Evolutionary conservation across 148 eudicot species (phyloP).

Genomic region (Rhododendron ovatum): DNA sequence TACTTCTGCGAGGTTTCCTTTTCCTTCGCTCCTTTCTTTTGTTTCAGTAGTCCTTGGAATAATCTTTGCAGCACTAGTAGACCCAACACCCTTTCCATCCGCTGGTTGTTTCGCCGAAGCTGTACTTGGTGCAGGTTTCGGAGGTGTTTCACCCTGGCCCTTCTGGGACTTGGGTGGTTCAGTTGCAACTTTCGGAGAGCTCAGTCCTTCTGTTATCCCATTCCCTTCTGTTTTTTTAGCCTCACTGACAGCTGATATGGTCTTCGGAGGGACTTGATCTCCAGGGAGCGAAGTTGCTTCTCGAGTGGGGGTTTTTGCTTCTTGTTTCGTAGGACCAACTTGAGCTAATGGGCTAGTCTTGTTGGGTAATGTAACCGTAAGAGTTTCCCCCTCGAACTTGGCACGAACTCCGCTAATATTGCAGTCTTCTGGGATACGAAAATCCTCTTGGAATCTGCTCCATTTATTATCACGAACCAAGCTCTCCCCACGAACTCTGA

Average conservation of each 20-base stretch:
- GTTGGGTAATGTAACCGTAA: slow-evolving; percentile 51
- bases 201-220: not conserved
- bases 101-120: not conserved
- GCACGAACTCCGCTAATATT: slow-evolving; percentile 44
- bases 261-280: not conserved
- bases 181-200: not conserved
- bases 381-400: slow-evolving; percentile 47
- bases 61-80: not conserved
- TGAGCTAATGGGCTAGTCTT: not conserved
- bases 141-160: not conserved
- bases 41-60: not conserved
- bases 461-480: slow-evolving; percentile 34
- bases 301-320: not conserved
- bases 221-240: not conserved
- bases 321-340: not conserved
- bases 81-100: not conserved
- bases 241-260: not conserved
- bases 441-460: slow-evolving; percentile 55
- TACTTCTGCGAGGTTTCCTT: not conserved
- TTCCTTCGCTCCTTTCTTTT: not conserved
- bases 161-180: not conserved
- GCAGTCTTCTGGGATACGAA: slow-evolving; percentile 40
- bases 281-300: not conserved
- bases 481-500: slow-evolving; percentile 61
- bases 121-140: not conserved